Conservation (phyloP, 2,329 filamentous ascomycete species). For the Arthrobotrys sphaeroides region DNA sequence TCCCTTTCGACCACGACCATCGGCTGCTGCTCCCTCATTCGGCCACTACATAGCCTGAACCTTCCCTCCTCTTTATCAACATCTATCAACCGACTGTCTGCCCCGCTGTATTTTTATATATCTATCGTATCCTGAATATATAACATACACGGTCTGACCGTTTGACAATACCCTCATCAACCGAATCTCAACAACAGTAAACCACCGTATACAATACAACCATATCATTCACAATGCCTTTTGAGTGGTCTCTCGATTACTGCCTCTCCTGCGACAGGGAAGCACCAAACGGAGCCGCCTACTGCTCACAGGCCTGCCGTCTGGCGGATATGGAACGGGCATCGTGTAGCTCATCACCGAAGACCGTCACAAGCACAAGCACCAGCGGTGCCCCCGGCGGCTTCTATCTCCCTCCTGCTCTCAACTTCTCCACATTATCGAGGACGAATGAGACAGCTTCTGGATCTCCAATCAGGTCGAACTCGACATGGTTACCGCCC, state of each 20-base stretch:
- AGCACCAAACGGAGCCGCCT: constrained; percentile 52
- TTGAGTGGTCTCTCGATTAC: constrained; percentile 83
- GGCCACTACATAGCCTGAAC: constrained; percentile 37
- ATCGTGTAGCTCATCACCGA: constrained; percentile 66
- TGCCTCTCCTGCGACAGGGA: constrained; percentile 83
- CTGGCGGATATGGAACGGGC: constrained; percentile 85
- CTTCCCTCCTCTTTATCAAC: constrained; percentile 26
- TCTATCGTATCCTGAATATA: background rate
- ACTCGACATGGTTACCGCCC: constrained; percentile 56
- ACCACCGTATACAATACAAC: constrained; percentile 2
- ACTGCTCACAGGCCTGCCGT: constrained; percentile 73
- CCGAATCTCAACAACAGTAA: constrained; percentile 15
- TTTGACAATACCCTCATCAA: background rate
- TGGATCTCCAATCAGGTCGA: constrained; percentile 64
- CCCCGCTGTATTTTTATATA: constrained; percentile 6
- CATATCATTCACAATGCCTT: constrained; percentile 40
- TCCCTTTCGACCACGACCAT: constrained; percentile 27
- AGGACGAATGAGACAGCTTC: constrained; percentile 61
- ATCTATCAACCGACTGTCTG: constrained; percentile 26
- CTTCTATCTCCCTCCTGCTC: constrained; percentile 77
- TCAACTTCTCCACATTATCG: constrained; percentile 69
- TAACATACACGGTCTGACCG: constrained; percentile 2
- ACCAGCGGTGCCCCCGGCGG: constrained; percentile 59
- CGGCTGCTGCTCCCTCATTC: constrained; percentile 32
- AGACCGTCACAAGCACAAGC: constrained; percentile 66